Conservation (phyloP, 768 basidiomycete species). For the Leccinum fibrillosum region DNA sequence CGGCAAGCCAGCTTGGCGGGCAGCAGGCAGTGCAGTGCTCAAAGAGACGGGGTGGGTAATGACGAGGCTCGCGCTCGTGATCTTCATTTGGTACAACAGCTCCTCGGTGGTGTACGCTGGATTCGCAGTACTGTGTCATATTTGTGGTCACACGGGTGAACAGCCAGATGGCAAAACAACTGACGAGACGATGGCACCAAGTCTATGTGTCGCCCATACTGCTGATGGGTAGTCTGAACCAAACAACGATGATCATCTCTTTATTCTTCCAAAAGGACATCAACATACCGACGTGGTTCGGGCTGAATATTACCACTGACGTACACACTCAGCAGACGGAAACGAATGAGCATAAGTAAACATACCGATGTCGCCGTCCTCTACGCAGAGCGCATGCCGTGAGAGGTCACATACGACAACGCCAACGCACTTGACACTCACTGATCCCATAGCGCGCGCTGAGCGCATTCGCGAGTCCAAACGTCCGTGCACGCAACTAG, state of each 20-base stretch:
- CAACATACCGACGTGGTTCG: conserved; percentile 57
- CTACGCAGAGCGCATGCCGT: conserved; percentile 28
- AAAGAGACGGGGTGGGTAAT: conserved; percentile 30
- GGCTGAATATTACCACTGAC: conserved; percentile 60
- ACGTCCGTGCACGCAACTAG: conserved; percentile 44
- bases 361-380: conserved; percentile 50
- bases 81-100: conserved; percentile 31
- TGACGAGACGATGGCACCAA: conserved; percentile 59
- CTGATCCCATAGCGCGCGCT: conserved; percentile 47
- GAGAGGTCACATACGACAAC: not conserved
- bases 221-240: conserved; percentile 50
- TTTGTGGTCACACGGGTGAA: not conserved
- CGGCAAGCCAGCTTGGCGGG: conserved; percentile 28
- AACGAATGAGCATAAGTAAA: not conserved
- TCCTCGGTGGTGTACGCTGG: conserved; percentile 34
- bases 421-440: conserved; percentile 24
- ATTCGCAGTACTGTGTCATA: conserved; percentile 28
- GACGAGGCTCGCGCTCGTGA: conserved; percentile 26
- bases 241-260: too few relatives aligned
- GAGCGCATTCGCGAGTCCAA: conserved; percentile 52
- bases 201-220: conserved; percentile 57
- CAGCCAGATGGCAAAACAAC: conserved; percentile 11
- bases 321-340: conserved; percentile 3
- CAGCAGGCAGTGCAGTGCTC: conserved; percentile 28
- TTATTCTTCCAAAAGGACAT: not conserved